These are phyloP conservation scores for Bimuria novae-zelandiae DNA, from an alignment of 2,329 filamentous ascomycete species.

Conservation along the genomic window DNA sequence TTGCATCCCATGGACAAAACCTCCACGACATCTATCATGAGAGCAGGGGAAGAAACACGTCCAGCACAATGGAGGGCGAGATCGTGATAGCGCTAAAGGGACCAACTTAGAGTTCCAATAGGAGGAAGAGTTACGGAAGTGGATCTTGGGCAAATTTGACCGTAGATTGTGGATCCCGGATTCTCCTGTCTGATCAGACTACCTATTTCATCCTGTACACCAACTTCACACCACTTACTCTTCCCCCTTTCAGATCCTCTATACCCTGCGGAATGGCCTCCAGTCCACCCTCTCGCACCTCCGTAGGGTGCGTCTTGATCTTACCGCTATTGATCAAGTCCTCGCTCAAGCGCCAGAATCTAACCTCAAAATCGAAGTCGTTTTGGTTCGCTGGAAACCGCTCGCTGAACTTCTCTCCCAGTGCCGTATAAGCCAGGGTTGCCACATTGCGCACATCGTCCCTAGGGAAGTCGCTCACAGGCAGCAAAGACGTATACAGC, in stretches of 20 bases:
- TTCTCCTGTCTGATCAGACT: no score
- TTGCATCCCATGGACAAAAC: no score
- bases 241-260: constrained; percentile 37
- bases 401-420: constrained; percentile 46
- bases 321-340: constrained; percentile 35
- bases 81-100: no score
- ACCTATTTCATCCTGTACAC: constrained; percentile 34
- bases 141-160: no score
- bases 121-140: no score
- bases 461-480: constrained; percentile 44
- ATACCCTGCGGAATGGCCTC: constrained; percentile 38
- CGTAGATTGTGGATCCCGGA: no score
- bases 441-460: constrained; percentile 50
- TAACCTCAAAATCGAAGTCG: constrained; percentile 36
- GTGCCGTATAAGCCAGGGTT: constrained; percentile 51
- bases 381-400: constrained; percentile 33
- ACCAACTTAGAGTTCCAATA: no score
- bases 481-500: constrained; percentile 13
- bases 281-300: constrained; percentile 33
- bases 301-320: constrained; percentile 38
- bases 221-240: constrained; percentile 42
- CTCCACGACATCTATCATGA: no score
- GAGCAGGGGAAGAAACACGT: no score
- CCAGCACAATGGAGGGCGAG: no score
- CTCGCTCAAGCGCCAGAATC: constrained; percentile 31